Evolutionary conservation across 768 basidiomycete genomes (phyloP).

Genomic region (Tulasnella sp.): DNA sequence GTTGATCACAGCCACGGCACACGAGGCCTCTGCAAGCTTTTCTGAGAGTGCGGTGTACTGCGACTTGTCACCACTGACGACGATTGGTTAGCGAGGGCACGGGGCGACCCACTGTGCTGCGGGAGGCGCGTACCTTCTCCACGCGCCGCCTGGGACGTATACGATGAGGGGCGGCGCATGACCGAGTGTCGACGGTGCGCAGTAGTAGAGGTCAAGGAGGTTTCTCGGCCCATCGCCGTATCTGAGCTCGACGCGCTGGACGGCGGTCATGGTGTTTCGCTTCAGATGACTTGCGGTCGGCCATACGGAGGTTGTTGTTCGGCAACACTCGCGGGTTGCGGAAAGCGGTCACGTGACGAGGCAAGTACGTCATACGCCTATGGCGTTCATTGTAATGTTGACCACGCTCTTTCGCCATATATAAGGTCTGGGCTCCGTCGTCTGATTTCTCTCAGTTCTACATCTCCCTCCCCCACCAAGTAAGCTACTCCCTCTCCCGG

Average conservation of each 20-base stretch:
- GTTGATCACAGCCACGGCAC: constrained; percentile 59
- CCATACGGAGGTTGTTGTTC: too few species aligned
- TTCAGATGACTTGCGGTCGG: not conserved
- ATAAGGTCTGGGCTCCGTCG: too few species aligned
- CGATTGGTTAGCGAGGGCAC: not conserved
- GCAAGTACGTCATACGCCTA: too few species aligned
- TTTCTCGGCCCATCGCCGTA: constrained; percentile 20
- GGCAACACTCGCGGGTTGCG: too few species aligned
- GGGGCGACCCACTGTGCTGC: not conserved
- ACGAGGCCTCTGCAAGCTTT: constrained; percentile 37
- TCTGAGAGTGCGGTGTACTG: constrained; percentile 45
- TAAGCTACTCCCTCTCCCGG: too few species aligned
- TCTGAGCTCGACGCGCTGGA: constrained; percentile 2
- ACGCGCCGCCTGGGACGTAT: constrained; percentile 77
- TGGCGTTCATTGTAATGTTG: too few species aligned
- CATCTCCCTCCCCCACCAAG: too few species aligned
- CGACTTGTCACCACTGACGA: constrained; percentile 58
- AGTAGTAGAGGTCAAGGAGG: constrained; percentile 45
- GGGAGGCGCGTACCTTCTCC: constrained; percentile 47
- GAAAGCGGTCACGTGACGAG: too few species aligned
- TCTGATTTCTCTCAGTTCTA: too few species aligned
- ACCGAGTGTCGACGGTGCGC: constrained; percentile 18
- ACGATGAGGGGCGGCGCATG: constrained; percentile 35
- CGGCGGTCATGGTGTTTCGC: not conserved
- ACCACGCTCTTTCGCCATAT: too few species aligned